These are phyloP conservation scores for Rhodotorula kratochvilovae DNA, from an alignment of 768 basidiomycete species.

Conservation along the genomic window DNA sequence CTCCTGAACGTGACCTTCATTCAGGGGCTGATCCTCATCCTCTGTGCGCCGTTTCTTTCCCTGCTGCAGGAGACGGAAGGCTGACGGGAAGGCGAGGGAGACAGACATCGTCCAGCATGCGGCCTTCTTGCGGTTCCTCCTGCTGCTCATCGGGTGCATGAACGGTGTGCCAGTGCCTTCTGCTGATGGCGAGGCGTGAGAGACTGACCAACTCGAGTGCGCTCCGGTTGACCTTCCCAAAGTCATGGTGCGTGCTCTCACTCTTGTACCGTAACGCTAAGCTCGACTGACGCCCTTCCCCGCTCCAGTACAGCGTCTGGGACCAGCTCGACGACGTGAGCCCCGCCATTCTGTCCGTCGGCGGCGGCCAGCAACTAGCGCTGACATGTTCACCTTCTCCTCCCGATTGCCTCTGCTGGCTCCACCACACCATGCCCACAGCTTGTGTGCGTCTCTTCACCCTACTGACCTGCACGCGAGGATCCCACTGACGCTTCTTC, in stretches of 20 bases:
- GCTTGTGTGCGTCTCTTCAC: neutral
- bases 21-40: constrained; percentile 13
- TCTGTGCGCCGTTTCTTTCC: neutral
- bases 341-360: too few species aligned
- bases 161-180: too few species aligned
- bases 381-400: too few species aligned
- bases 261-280: too few species aligned
- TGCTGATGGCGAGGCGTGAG: too few species aligned
- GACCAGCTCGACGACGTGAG: constrained; percentile 34
- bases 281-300: too few species aligned
- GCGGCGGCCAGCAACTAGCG: too few species aligned
- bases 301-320: constrained; percentile 28
- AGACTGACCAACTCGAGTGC: too few species aligned
- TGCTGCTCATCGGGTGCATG: constrained; percentile 19
- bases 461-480: neutral
- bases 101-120: constrained; percentile 31
- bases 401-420: neutral
- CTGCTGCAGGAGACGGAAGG: neutral
- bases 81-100: too few species aligned
- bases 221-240: neutral
- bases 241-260: constrained; percentile 35
- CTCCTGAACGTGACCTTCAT: constrained; percentile 6
- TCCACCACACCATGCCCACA: too few species aligned
- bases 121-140: constrained; percentile 24
- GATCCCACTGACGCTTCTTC: neutral